phyloP scores from a whole-genome alignment of 495 filamentous ascomycete genomes.

The Tuber magnatum region DNA sequence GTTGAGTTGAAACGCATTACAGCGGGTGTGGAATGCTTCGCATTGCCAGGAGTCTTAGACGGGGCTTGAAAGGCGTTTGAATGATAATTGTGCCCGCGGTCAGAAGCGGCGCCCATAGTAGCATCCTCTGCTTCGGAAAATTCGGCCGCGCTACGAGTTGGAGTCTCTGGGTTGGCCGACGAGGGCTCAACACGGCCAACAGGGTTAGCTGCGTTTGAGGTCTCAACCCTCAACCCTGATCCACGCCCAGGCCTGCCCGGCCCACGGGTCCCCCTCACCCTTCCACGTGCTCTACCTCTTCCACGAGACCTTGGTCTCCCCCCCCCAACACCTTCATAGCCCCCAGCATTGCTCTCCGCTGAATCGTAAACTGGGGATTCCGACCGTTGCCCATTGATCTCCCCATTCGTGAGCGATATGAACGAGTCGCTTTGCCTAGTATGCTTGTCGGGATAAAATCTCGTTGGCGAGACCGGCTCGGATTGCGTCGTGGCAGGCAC shows the following conservation, averaged over 20 bases:
- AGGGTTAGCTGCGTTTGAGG: constrained; percentile 21
- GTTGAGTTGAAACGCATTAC: constrained; percentile 29
- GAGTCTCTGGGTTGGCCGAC: not conserved
- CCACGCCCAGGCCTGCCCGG: constrained; percentile 51
- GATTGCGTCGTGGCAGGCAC: constrained; percentile 26
- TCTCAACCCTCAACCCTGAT: constrained; percentile 32
- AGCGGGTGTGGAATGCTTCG: constrained; percentile 5
- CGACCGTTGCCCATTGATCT: constrained; percentile 11
- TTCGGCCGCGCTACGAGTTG: not conserved
- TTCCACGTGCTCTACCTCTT: constrained; percentile 54
- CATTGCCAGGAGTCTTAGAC: not conserved
- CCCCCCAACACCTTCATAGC: constrained; percentile 52
- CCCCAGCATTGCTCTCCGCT: constrained; percentile 37
- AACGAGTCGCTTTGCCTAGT: constrained; percentile 25
- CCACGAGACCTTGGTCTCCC: constrained; percentile 53
- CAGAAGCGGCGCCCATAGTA: not conserved
- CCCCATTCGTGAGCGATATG: constrained; percentile 18
- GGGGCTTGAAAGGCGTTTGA: not conserved
- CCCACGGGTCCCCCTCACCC: constrained; percentile 50
- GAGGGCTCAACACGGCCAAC: not conserved
- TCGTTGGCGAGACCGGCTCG: constrained; percentile 30
- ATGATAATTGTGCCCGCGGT: not conserved
- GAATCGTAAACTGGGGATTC: constrained; percentile 46
- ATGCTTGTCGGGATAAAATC: constrained; percentile 28
- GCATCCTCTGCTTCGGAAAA: not conserved